Percentiles rank a stretch among this genome's conserved stretches.
Evolutionary conservation across 1,139 yeast species (phyloP).

Genomic region (Pneumocystis carinii): DNA sequence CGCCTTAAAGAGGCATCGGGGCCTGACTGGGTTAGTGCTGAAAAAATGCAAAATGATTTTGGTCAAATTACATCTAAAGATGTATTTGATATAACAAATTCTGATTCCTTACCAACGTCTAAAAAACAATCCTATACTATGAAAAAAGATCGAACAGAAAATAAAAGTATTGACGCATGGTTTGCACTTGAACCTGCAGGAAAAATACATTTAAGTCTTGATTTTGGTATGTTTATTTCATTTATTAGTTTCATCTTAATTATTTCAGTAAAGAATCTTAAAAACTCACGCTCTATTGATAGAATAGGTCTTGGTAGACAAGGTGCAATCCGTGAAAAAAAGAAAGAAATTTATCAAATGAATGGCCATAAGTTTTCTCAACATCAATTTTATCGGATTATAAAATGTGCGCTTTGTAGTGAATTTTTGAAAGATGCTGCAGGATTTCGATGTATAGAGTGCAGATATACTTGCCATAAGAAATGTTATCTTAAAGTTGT

Average conservation of each 20-base stretch:
- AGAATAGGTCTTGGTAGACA: constrained; percentile 84
- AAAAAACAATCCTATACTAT: constrained; percentile 1
- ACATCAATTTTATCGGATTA: constrained; percentile 85
- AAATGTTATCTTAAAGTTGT: constrained; percentile 89
- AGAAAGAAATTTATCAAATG: constrained; percentile 87
- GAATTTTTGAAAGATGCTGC: constrained; percentile 74
- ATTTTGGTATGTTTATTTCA: constrained; percentile 30
- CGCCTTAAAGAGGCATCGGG: constrained; percentile 63
- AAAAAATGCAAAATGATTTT: constrained; percentile 10
- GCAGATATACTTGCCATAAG: constrained; percentile 84
- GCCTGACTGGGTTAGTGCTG: constrained; percentile 81
- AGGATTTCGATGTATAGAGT: constrained; percentile 95
- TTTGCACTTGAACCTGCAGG: constrained; percentile 88
- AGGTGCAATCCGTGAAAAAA: constrained; percentile 91
- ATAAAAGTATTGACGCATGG: constrained; percentile 54
- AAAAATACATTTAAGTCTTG: constrained; percentile 59
- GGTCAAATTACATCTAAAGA: background rate
- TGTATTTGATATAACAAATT: background rate
- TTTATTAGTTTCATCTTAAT: background rate
- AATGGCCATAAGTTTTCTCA: constrained; percentile 96
- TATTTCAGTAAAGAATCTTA: constrained; percentile 40
- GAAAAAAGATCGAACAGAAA: background rate
- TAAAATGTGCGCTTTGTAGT: constrained; percentile 95
- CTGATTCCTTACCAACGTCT: constrained; percentile 1
- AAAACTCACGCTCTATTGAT: constrained; percentile 30